A percentile compares a stretch with the other conserved stretches of the same genome.
Evolutionary conservation across 177 flowering plant genomes (phyloP).

Genomic region (Vitis hybrid): DNA sequence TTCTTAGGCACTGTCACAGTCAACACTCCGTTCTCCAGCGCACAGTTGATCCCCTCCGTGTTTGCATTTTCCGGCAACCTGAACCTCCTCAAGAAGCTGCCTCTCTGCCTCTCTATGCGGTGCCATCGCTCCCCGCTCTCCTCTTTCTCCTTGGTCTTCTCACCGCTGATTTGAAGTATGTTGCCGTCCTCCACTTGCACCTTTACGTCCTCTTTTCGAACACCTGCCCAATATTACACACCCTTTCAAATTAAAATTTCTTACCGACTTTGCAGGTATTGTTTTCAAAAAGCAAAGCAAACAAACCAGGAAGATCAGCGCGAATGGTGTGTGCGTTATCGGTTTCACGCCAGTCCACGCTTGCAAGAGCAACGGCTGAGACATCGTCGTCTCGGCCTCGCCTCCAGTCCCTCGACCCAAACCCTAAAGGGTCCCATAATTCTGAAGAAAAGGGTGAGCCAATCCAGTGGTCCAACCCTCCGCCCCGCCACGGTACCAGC

Average conservation of each 20-base stretch:
- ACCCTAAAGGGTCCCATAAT: neutral
- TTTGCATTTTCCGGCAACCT: conserved; percentile 19
- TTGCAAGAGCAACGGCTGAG: conserved; percentile 18
- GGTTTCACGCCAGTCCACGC: conserved; percentile 41
- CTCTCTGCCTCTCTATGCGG: conserved; percentile 9
- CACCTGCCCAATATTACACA: conserved; percentile 12
- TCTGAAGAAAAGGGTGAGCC: neutral
- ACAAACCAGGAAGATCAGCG: conserved; percentile 33
- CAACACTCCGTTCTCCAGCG: conserved; percentile 18
- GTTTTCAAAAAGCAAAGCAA: neutral
- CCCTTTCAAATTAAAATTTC: neutral
- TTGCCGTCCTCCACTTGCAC: conserved; percentile 19
- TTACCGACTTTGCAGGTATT: no score
- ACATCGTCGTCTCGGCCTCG: conserved; percentile 8
- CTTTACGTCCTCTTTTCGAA: conserved; percentile 20
- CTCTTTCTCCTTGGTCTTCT: conserved; percentile 8
- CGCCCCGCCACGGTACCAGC: no score
- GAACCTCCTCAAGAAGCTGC: conserved; percentile 17
- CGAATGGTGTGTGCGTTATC: conserved; percentile 27
- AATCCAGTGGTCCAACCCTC: neutral
- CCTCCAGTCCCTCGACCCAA: neutral
- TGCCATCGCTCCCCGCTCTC: conserved; percentile 14
- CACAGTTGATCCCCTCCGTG: conserved; percentile 9
- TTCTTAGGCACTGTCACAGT: conserved; percentile 19
- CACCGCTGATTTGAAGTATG: conserved; percentile 12